Base-by-base conservation (phyloP, 768 basidiomycete genomes). In the Gloeostereum incarnatum region DNA sequence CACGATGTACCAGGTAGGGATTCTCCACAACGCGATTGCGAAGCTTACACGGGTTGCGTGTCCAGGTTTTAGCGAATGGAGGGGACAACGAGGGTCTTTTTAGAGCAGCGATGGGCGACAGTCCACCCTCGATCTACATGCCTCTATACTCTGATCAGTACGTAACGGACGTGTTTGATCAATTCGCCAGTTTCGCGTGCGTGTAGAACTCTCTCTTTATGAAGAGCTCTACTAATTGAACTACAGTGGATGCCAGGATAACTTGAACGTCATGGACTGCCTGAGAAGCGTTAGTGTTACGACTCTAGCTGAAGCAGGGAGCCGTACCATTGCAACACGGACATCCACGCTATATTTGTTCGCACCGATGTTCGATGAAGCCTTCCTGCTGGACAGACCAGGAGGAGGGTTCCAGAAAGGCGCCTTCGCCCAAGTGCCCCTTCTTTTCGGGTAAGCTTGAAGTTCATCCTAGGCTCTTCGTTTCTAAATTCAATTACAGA, bases 31-130 rank as follows among this genome's bases (percentile, higher is more conserved):
- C 64, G 60, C 5, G 61, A 64, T 4, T n/a, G n/a, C 60, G 58
- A 1, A 61, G 64, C 57, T 65, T 60, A 39, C 65, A 66, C 31
- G 64, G 56, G 45, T 45, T 52, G 32, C 14, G n/a, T n/a, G 9
- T 33, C 1, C 24, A 68, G 64, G 53, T 68, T 20, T 51, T 65
- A 10, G 62, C 51, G 9, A 58, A 68, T 32, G 57, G 60, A 2
- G 66, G 66, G 5, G 41, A 64, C 38, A 46, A 57, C 19, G 47
- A 59, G 39, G 56, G 58, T 13, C 54, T 68, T 19, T 68, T 68
- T 48, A 56, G 50, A 8, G 60, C 59, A 10, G 62, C 61, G 5
- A 66, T 68, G 58, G 66, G 61, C 5, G 65, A 67, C 44, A 67
- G 65, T 37, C 63, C 66, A 3, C 62, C 66, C 3, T 46, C 63